Percentiles rank a stretch among this genome's conserved stretches.
These are phyloP conservation scores for Wallacemonas rigidus DNA, from an alignment of 208 protist species.

Conservation along the genomic window DNA sequence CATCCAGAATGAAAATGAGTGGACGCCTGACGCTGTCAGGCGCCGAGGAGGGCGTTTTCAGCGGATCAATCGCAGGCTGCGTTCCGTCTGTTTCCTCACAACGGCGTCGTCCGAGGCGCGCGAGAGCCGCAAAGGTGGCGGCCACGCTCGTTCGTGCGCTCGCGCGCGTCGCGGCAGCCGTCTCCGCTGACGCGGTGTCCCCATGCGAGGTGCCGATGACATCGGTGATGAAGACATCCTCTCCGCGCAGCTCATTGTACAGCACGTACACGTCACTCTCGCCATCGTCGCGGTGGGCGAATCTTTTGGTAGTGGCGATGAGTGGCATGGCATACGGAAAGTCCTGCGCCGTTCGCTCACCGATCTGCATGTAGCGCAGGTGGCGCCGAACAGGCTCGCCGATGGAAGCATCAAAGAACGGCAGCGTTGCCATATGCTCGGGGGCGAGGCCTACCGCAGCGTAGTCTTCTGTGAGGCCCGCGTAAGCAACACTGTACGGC, in stretches of 20 bases:
- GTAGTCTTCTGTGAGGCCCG: slow-evolving; percentile 67
- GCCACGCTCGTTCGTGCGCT: not conserved
- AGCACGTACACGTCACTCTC: slow-evolving; percentile 49
- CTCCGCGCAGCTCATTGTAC: slow-evolving; percentile 51
- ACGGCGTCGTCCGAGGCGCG: not conserved
- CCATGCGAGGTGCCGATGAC: too few relatives aligned
- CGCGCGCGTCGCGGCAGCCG: too few relatives aligned
- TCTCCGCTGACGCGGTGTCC: too few relatives aligned
- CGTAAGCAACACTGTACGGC: slow-evolving; percentile 59
- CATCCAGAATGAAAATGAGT: slow-evolving; percentile 70
- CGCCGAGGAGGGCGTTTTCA: too few relatives aligned
- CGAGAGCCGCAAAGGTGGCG: not conserved
- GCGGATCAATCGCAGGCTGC: not conserved
- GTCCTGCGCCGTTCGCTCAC: slow-evolving; percentile 35
- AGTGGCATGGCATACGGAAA: slow-evolving; percentile 68
- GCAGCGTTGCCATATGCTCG: slow-evolving; percentile 36
- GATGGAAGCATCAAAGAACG: slow-evolving; percentile 13
- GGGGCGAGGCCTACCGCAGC: slow-evolving; percentile 50
- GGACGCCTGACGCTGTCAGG: slow-evolving; percentile 21
- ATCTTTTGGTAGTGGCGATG: slow-evolving; percentile 42
- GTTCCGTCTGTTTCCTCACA: slow-evolving; percentile 7
- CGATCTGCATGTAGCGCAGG: not conserved
- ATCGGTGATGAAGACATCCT: slow-evolving; percentile 46
- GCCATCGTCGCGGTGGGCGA: slow-evolving; percentile 57
- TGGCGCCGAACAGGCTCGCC: not conserved